Evolutionary conservation across 768 basidiomycete genomes (phyloP), one percentile per base, ranked within the genome.

Genomic region (Mycena olivaceomarginata): DNA sequence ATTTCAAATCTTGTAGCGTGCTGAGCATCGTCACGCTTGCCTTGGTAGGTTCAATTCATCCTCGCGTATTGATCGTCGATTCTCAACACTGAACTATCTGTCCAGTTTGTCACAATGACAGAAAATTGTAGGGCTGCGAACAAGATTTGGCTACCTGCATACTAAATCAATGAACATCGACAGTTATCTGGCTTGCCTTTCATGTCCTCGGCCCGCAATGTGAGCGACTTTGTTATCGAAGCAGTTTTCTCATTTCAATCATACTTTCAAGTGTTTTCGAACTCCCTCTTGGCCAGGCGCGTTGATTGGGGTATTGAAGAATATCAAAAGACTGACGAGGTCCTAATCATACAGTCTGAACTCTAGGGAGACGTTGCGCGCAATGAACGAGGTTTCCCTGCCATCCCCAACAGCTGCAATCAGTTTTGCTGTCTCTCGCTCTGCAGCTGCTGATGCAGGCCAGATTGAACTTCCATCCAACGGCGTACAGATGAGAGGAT

Each of bases 131-230:
- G 6, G 53, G 46, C 41, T 45, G 64, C 45, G 40, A 18, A 64
- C 39, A 41, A n/a, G 5, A 9, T 20, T 43, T 43, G 62, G 18
- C 16, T 12, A 41, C n/a, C 62, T 43, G 18, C 20, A 43, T 43
- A 43, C 62, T 64, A 40, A 64, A 6, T 40, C 8, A 41, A 22
- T n/a, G 62, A n/a, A 41, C 43, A 40, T 43, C 16, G 1, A 64
- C 40, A 64, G 62, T 43, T 64, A 46, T 67, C 46, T 67, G 66
- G 67, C 67, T 67, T 37, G 66, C 56, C 12, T 59, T 67, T 25
- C 37, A 48, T 51, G 45, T 18, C 37, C 12, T 67, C 48, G 11
- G 22, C 48, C n/a, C 31, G 45, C 48, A 51, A 48, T 18, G 66
- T 48, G 37, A 48, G 25, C 45, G 25, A 51, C 62, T 43, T n/a